phyloP scores from a whole-genome alignment of 495 filamentous ascomycete genomes.

The Xylaria palmicola region DNA sequence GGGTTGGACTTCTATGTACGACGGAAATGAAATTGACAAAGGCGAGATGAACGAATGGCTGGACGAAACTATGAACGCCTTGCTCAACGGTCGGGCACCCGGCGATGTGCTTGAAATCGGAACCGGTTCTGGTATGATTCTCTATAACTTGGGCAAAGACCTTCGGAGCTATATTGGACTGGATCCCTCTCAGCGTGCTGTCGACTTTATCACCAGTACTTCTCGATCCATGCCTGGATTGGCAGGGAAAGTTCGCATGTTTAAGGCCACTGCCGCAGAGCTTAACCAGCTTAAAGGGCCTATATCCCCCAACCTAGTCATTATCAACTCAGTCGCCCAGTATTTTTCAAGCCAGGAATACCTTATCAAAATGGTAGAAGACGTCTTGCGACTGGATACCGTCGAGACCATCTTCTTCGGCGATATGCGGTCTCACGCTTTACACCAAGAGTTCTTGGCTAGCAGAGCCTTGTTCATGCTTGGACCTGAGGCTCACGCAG shows the following conservation, averaged over 20 bases:
- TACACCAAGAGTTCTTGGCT: conserved; percentile 18
- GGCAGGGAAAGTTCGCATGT: not conserved
- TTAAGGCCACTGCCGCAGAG: conserved; percentile 2
- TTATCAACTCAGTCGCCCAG: conserved; percentile 8
- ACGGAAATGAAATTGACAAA: conserved; percentile 15
- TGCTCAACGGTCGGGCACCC: conserved; percentile 9
- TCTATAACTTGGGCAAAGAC: conserved; percentile 15
- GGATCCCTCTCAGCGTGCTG: conserved; percentile 12
- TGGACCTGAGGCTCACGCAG: not conserved
- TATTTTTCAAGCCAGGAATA: conserved; percentile 16
- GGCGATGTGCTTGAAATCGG: conserved; percentile 22
- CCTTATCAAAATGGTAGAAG: conserved; percentile 13
- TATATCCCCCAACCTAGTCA: not conserved
- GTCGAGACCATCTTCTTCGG: conserved; percentile 20
- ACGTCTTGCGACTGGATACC: conserved; percentile 9
- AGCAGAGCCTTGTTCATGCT: not conserved
- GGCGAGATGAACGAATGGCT: conserved; percentile 17
- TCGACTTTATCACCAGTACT: conserved; percentile 4
- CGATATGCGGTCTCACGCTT: conserved; percentile 20
- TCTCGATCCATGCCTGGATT: not conserved
- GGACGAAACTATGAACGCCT: conserved; percentile 12
- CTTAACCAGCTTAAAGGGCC: not conserved
- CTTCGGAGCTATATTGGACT: conserved; percentile 20
- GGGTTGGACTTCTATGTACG: conserved; percentile 19
- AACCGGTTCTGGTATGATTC: conserved; percentile 23